Conservation (phyloP, 2,329 filamentous ascomycete genomes). For the Rhynchosporium agropyri region DNA sequence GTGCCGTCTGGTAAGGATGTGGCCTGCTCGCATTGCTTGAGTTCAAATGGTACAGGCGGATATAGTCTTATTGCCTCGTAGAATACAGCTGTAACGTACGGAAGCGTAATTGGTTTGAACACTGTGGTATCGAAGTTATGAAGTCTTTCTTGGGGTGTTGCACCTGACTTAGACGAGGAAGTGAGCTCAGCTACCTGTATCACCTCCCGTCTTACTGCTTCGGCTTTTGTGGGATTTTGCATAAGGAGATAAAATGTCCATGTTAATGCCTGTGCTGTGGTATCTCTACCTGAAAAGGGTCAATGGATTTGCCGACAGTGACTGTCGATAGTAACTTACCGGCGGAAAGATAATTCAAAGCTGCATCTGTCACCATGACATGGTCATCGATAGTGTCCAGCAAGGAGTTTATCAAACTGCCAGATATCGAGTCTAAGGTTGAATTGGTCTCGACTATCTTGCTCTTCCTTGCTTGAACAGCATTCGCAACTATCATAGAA, state of each 20-base stretch:
- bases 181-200: constrained; percentile 25
- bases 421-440: constrained; percentile 47
- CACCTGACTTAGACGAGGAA: constrained; percentile 14
- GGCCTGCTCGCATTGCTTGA: constrained; percentile 58
- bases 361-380: constrained; percentile 63
- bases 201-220: constrained; percentile 50
- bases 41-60: constrained; percentile 67
- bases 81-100: constrained; percentile 63
- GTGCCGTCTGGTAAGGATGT: constrained; percentile 64
- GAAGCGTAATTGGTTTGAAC: constrained; percentile 46
- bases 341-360: constrained; percentile 67
- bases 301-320: constrained; percentile 14
- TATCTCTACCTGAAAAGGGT: constrained; percentile 54
- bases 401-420: constrained; percentile 62
- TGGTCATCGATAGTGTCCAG: constrained; percentile 58
- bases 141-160: constrained; percentile 7
- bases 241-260: constrained; percentile 66
- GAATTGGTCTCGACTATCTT: constrained; percentile 29
- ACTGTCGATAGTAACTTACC: constrained; percentile 38
- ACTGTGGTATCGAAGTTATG: constrained; percentile 24
- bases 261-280: constrained; percentile 65
- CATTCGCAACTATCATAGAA: constrained; percentile 57
- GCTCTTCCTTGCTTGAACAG: constrained; percentile 48
- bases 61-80: constrained; percentile 64
- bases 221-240: constrained; percentile 48